These are phyloP conservation scores for Maudiozyma humilis DNA, from an alignment of 1,139 yeast species.

Conservation along the genomic window DNA sequence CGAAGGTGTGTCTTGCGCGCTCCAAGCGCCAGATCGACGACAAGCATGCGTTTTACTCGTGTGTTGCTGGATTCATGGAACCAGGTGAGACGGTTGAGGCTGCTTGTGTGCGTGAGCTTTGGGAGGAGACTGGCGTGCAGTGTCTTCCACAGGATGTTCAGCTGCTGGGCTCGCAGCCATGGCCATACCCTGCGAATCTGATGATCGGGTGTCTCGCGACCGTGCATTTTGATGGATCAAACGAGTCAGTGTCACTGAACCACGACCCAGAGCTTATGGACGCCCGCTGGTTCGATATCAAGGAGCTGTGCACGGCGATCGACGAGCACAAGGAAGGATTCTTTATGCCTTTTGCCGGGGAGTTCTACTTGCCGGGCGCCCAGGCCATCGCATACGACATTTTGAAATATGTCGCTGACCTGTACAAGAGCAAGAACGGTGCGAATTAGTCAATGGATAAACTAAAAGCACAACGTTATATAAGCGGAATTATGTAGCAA, in stretches of 20 bases:
- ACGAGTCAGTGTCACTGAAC: constrained; percentile 58
- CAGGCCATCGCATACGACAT: constrained; percentile 43
- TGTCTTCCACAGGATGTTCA: constrained; percentile 41
- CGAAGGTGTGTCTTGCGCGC: constrained; percentile 64
- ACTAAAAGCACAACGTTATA: background rate
- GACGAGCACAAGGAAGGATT: constrained; percentile 28
- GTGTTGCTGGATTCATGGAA: constrained; percentile 93
- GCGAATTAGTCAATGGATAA: background rate
- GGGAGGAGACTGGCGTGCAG: constrained; percentile 90
- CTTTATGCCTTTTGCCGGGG: constrained; percentile 23
- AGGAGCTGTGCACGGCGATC: constrained; percentile 40
- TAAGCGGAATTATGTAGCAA: too few relatives aligned
- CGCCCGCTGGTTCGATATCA: constrained; percentile 72
- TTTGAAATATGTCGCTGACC: constrained; percentile 28
- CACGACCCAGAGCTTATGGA: constrained; percentile 81
- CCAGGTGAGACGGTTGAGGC: constrained; percentile 89
- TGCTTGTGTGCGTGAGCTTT: constrained; percentile 80
- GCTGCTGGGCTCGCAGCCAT: constrained; percentile 72
- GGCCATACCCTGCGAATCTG: constrained; percentile 92
- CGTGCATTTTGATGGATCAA: constrained; percentile 53
- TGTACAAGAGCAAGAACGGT: constrained; percentile 4
- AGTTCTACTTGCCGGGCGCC: constrained; percentile 39
- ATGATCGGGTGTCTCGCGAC: constrained; percentile 88
- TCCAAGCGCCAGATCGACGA: constrained; percentile 46
- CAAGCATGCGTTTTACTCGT: constrained; percentile 53